Conservation (phyloP, 352 stramenopile species). For the Phytophthora podocarpi region DNA sequence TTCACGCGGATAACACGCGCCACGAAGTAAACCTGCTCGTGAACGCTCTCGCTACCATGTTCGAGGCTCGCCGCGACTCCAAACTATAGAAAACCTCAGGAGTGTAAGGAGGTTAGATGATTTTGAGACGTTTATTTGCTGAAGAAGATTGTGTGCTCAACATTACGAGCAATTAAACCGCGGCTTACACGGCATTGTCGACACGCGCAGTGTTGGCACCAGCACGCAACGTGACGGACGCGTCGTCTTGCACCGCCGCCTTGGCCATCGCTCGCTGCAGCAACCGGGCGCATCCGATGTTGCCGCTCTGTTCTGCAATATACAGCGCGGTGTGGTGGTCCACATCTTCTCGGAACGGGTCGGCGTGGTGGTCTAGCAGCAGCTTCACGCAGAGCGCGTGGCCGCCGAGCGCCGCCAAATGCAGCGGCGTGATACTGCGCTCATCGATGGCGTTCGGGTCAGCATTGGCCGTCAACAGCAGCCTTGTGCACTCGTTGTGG, state of each 20-base stretch:
- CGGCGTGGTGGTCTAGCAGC: constrained; percentile 76
- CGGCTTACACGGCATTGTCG: constrained; percentile 71
- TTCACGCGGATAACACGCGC: constrained; percentile 94
- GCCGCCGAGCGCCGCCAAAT: constrained; percentile 71
- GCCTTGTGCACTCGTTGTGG: constrained; percentile 79
- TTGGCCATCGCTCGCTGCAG: constrained; percentile 84
- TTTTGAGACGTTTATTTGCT: constrained; percentile 27
- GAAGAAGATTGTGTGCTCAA: constrained; percentile 13
- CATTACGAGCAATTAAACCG: not conserved
- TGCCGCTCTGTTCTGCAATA: constrained; percentile 75
- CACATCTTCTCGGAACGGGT: constrained; percentile 82
- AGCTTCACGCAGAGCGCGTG: constrained; percentile 84
- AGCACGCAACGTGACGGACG: constrained; percentile 66
- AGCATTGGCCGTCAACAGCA: constrained; percentile 61
- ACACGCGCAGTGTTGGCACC: constrained; percentile 51
- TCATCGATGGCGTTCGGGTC: constrained; percentile 81
- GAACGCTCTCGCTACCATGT: constrained; percentile 51
- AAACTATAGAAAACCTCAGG: constrained; percentile 40
- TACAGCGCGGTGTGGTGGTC: constrained; percentile 72
- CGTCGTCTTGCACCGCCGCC: constrained; percentile 53
- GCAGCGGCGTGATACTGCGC: constrained; percentile 72
- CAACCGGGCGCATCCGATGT: constrained; percentile 74
- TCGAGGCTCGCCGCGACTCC: constrained; percentile 31
- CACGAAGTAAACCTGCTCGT: constrained; percentile 85
- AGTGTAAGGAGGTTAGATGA: constrained; percentile 3